Percentiles rank a stretch among this genome's conserved stretches.
These are phyloP conservation scores for Moesziomyces parantarcticus DNA, from an alignment of 1,284 basidiomycete genomes.

Conservation along the genomic window DNA sequence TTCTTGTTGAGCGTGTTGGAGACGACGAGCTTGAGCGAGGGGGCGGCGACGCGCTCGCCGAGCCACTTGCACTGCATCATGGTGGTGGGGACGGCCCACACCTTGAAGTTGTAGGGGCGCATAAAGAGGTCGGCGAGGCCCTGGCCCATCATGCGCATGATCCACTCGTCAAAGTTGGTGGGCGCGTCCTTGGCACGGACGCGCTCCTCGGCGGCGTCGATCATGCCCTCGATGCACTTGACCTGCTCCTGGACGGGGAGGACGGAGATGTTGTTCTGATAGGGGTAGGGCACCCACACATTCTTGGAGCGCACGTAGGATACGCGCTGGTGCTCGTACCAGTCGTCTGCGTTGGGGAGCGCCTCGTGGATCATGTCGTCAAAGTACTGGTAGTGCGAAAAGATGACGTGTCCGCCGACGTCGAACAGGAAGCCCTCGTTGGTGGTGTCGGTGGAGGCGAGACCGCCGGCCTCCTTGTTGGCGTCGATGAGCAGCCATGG, in stretches of 20 bases:
- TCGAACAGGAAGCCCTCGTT: conserved; percentile 72
- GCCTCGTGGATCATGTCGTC: conserved; percentile 71
- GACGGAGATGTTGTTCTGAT: conserved; percentile 72
- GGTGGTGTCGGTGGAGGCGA: conserved; percentile 72
- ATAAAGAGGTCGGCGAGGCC: conserved; percentile 72
- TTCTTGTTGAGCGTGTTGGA: conserved; percentile 72
- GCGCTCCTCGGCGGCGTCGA: conserved; percentile 69
- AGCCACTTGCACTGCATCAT: conserved; percentile 74
- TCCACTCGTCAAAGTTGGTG: conserved; percentile 71
- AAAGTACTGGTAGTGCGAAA: conserved; percentile 73
- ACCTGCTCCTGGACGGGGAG: conserved; percentile 71
- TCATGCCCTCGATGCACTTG: conserved; percentile 72
- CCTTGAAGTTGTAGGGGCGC: conserved; percentile 73
- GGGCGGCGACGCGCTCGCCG: conserved; percentile 72
- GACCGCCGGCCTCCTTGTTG: conserved; percentile 70
- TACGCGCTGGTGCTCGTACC: conserved; percentile 72
- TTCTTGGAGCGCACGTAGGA: conserved; percentile 71
- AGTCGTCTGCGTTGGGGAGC: conserved; percentile 69
- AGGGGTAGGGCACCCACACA: conserved; percentile 71
- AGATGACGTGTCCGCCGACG: conserved; percentile 73
- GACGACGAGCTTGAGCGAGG: conserved; percentile 71
- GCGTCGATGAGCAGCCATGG: conserved; percentile 70
- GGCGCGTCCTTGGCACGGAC: conserved; percentile 67
- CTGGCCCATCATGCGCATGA: conserved; percentile 71
- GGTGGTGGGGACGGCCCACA: conserved; percentile 72